Base-by-base conservation (phyloP, 1,284 basidiomycete species). In the Trichosporon coremiiforme region DNA sequence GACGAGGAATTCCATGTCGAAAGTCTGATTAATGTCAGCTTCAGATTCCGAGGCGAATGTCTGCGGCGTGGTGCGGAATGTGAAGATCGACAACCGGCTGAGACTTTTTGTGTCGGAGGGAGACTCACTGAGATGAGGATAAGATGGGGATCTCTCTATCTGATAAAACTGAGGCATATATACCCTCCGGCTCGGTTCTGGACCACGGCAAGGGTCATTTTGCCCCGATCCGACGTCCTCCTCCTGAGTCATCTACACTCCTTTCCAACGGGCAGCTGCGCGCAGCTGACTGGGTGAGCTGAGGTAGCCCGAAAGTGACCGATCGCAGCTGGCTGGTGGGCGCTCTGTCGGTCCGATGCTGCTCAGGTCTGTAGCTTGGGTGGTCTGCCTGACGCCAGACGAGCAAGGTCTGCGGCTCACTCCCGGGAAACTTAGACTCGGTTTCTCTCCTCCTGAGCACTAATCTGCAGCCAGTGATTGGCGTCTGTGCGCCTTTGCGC, bases 1-100 rank as follows among this genome's bases (percentile, higher is more conserved):
- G 47, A 66, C 47, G 45, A 66, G 47, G 50, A 20, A 66, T 6
- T 65, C 41, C 29, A 66, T 47, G 45, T 66, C 57, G 57, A 60
- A n/a, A 31, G 6, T 3, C 55, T 57, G 29, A 12, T 38, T n/a
- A 9, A 17, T 25, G 65, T 66, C n/a, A 66, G 65, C 64, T 12
- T 36, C 5, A 38, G 36, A 12, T 12, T 12, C 33, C 8, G 4
- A 8, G 36, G 33, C 4, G 33, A 9, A 35, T 35, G 33, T 4
- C 36, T 10, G 36, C 6, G 5, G 38, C 41, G 41, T n/a, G 29
- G 57, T n/a, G n/a, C n/a, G n/a, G n/a, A 60, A 33, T 33, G 57
- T 9, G 29, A 35, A 7, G 13, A 25, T 17, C 13, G 9, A 33
- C 4, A 5, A 22, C n/a, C n/a, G 47, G 4, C 20, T 22, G 20